Base-by-base conservation (phyloP, 2,329 filamentous ascomycete species). In the Huntiella bhutanensis region DNA sequence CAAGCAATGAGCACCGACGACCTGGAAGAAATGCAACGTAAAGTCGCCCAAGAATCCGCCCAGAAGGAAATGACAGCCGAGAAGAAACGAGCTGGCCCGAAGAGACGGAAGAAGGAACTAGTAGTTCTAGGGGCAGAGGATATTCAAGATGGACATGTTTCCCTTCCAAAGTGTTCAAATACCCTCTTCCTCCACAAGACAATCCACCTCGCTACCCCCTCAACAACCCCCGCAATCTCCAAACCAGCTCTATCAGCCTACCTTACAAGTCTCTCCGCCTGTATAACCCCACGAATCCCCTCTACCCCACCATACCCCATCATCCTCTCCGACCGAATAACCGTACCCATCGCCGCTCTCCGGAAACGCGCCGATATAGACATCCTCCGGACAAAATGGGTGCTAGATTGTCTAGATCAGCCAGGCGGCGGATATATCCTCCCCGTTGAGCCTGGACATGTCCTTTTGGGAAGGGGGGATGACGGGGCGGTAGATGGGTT, bases 301-400 rank as follows among this genome's bases (percentile, higher is more conserved):
- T 6, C 5, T 1, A 28, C 22, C 22, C 22, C 22, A 28, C 22
- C 22, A 28, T 28, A 28, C 22, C 22, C 22, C 52, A 67, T 91
- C 33, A 68, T 87, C 43, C 64, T 96, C 8, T 84, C 82, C 0
- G 87, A 95, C 53, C 82, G 85, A 59, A 81, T 69, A 38, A 70
- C 75, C 0, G 77, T 96, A 53, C 87, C 87, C 56, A 86, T 87
- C 1, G 82, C 83, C 1, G 86, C 83, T 7, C 62, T 95, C 6
- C 76, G 85, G 51, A 93, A 91, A 55, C 68, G 66, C 4, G 79
- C 76, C 3, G 66, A 73, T 0, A 69, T 73, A 5, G 78, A 84
- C 53, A 79, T 98, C 43, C 69, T 96, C 48, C 75, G 75, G 16
- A 82, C 87, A 0, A 69, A 67, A 4, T 98, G 91, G 91, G 64